Evolutionary conservation across 768 basidiomycete genomes (phyloP).

Genomic region (Xerocomus spinulosus): DNA sequence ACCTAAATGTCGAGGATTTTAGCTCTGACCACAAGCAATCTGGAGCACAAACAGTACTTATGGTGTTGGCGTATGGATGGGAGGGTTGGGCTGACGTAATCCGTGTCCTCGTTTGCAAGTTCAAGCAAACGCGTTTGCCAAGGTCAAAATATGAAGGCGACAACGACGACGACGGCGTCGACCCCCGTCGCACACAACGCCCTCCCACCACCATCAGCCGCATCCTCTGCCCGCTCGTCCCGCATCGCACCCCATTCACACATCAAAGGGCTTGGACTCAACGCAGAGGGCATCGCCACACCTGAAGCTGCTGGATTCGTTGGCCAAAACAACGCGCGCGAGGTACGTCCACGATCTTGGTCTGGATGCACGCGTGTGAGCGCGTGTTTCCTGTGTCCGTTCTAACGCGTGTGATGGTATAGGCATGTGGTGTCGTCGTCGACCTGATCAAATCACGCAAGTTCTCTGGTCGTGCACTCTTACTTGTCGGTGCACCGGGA

Average conservation of each 20-base stretch:
- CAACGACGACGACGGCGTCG: constrained; percentile 44
- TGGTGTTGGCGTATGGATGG: no score
- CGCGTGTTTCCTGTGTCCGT: no score
- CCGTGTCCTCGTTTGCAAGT: neutral
- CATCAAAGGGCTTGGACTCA: constrained; percentile 93
- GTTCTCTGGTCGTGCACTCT: constrained; percentile 88
- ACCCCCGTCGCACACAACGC: constrained; percentile 69
- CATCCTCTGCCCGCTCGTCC: constrained; percentile 62
- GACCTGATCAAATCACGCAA: constrained; percentile 87
- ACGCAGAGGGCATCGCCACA: constrained; percentile 73
- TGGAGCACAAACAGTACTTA: no score
- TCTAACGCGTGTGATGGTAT: no score
- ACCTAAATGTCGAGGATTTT: no score
- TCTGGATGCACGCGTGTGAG: neutral
- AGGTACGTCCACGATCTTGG: constrained; percentile 50
- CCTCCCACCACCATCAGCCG: constrained; percentile 59
- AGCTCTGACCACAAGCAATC: no score
- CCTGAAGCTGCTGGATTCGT: constrained; percentile 81
- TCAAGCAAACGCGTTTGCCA: neutral
- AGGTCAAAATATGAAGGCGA: constrained; percentile 31
- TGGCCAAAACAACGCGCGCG: constrained; percentile 85
- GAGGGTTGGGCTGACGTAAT: constrained; percentile 16
- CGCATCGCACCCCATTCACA: constrained; percentile 91
- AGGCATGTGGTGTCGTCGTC: constrained; percentile 91
- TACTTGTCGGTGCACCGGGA: constrained; percentile 93